Base-by-base conservation (phyloP, 768 basidiomycete genomes). In the Daedalea quercina region DNA sequence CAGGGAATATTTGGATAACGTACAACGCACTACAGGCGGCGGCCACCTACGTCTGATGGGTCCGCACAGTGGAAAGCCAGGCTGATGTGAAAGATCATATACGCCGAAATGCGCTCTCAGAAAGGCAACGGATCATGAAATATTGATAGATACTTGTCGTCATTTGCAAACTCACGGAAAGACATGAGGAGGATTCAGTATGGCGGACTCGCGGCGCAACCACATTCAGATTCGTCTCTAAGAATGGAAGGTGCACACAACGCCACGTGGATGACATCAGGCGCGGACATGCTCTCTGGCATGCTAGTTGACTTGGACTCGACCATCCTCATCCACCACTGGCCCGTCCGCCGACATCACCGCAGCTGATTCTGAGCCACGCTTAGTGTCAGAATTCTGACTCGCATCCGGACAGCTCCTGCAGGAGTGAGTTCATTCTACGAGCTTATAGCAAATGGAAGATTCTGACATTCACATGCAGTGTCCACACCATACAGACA, bases 401-500 rank as follows among this genome's bases (percentile, higher is more conserved):
- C 55, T 43, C 47, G 34, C 26, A 51, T 54, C 45, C 28, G 24
- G 23, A 23, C 13, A n/a, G 20, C 53, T 52, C 40, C 17, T 52
- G 33, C 37, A 40, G 37, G 4, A 40, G 37, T 40, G 37, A 40
- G 37, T 15, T 8, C 37, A 40, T 40, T 40, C 15, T 40, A 3
- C 17, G 19, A 6, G 19, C 17, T 40, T 15, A 40, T 40, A 15
- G 37, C 33, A 51, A 50, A 45, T 51, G 53, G 42, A 53, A 57
- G 54, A 12, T 9, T n/a, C 49, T 57, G 17, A 51, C 37, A 19
- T 19, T 19, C 28, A 33, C 52, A 53, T 59, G 42, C 66, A 82
- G 80, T 84, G 82, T 74, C 81, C 54, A 67, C 70, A 25, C 77
- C 80, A 33, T 85, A 77, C 65, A 72, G 80, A 73, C 82, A 86